phyloP scores from a whole-genome alignment of 192 early-diverging fungal genomes.

The Coemansia erecta region DNA sequence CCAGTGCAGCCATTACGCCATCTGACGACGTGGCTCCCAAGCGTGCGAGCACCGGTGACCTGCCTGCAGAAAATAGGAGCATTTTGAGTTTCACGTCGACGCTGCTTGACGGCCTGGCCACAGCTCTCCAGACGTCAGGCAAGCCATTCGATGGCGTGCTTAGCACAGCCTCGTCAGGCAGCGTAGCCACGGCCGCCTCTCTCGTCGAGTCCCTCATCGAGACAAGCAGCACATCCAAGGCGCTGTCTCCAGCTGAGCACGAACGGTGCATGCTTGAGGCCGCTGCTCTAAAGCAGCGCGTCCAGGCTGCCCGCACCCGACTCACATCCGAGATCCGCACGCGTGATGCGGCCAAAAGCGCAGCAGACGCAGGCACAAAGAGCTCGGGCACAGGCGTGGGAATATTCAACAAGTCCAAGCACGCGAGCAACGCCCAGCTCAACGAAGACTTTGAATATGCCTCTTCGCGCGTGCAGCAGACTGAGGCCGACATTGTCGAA shows the following conservation, averaged over 20 bases:
- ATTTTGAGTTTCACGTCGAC: background rate
- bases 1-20: too few relatives aligned
- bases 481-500: constrained; percentile 29
- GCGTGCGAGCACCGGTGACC: constrained; percentile 1
- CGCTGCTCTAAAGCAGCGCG: constrained; percentile 15
- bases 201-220: constrained; percentile 18
- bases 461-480: constrained; percentile 23
- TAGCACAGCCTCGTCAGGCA: constrained; percentile 2
- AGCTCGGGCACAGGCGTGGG: constrained; percentile 15
- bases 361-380: constrained; percentile 12
- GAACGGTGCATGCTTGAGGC: constrained; percentile 29
- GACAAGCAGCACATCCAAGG: constrained; percentile 7
- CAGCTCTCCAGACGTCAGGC: background rate
- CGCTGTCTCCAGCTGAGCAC: constrained; percentile 27
- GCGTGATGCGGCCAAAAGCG: constrained; percentile 33
- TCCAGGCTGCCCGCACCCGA: constrained; percentile 28
- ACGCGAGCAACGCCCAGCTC: constrained; percentile 17
- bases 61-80: background rate
- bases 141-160: constrained; percentile 11
- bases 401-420: constrained; percentile 39
- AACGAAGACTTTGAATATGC: constrained; percentile 26
- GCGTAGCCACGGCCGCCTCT: constrained; percentile 7
- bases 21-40: background rate
- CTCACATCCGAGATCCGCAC: constrained; percentile 25
- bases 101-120: constrained; percentile 8